Conservation (phyloP, 352 stramenopile genomes). For the Phytopythium litorale region DNA sequence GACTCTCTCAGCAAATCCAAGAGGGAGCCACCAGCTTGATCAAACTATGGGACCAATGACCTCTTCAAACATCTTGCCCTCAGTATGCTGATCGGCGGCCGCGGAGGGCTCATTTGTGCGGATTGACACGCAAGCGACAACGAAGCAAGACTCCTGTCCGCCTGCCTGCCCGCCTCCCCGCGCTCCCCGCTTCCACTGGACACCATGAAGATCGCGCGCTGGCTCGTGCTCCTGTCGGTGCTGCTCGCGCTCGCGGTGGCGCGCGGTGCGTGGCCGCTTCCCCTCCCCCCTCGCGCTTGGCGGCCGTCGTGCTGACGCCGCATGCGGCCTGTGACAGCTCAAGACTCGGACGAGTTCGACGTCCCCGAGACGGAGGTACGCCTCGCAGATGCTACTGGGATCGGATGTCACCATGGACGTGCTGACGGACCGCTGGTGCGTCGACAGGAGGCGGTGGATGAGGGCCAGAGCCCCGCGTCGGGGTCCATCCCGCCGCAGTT, state of each 20-base stretch:
- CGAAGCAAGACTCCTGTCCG: background rate
- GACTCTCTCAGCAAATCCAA: no score
- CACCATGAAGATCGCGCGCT: slow-evolving; percentile 23
- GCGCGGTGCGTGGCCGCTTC: slow-evolving; percentile 10
- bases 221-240: slow-evolving; percentile 25
- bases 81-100: background rate
- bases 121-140: background rate
- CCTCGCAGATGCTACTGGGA: background rate
- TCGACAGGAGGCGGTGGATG: slow-evolving; percentile 11
- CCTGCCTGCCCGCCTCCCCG: background rate
- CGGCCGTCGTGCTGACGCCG: background rate
- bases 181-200: background rate
- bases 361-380: slow-evolving; percentile 19
- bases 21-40: background rate
- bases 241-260: slow-evolving; percentile 22
- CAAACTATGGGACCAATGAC: background rate
- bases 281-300: background rate
- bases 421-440: background rate
- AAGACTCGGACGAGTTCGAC: slow-evolving; percentile 52
- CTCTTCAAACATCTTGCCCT: background rate
- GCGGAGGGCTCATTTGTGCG: background rate
- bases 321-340: slow-evolving; percentile 11
- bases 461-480: slow-evolving; percentile 4
- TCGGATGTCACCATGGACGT: background rate
- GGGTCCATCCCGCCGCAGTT: slow-evolving; percentile 11